Conservation (phyloP, 164 flowering plant species). For the Nymphaea thermarum region DNA sequence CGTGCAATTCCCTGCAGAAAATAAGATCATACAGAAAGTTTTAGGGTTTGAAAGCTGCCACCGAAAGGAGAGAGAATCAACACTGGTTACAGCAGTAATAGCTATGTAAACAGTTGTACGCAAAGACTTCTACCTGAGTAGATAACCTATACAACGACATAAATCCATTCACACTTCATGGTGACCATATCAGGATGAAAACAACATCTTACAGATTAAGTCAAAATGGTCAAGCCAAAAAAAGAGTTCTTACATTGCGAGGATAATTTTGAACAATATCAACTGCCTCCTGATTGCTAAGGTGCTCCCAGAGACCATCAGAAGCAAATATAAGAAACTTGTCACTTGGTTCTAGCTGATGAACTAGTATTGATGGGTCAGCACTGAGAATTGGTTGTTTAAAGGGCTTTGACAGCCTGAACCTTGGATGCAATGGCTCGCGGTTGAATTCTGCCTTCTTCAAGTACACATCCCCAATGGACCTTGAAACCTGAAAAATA, state of each 20-base stretch:
- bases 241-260: slow-evolving; percentile 43
- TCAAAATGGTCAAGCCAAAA: background rate
- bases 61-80: too few relatives aligned
- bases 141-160: background rate
- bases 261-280: slow-evolving; percentile 59
- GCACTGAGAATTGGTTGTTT: slow-evolving; percentile 61
- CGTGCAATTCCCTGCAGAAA: slow-evolving; percentile 56
- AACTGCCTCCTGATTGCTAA: slow-evolving; percentile 85
- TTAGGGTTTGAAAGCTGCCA: too few relatives aligned
- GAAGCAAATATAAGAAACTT: slow-evolving; percentile 86
- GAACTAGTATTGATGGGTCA: slow-evolving; percentile 60
- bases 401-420: slow-evolving; percentile 58
- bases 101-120: background rate
- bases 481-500: slow-evolving; percentile 60
- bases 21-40: background rate
- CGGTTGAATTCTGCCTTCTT: slow-evolving; percentile 69
- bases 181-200: background rate
- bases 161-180: background rate
- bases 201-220: background rate
- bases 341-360: slow-evolving; percentile 52
- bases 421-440: slow-evolving; percentile 62
- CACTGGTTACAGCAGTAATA: background rate
- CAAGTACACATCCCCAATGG: slow-evolving; percentile 90
- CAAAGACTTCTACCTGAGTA: background rate
- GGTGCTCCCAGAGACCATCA: slow-evolving; percentile 93